Percentiles rank a stretch among this genome's conserved stretches.
These are phyloP conservation scores for Exobasidium rhododendri DNA, from an alignment of 1,284 basidiomycete species.

Conservation along the genomic window DNA sequence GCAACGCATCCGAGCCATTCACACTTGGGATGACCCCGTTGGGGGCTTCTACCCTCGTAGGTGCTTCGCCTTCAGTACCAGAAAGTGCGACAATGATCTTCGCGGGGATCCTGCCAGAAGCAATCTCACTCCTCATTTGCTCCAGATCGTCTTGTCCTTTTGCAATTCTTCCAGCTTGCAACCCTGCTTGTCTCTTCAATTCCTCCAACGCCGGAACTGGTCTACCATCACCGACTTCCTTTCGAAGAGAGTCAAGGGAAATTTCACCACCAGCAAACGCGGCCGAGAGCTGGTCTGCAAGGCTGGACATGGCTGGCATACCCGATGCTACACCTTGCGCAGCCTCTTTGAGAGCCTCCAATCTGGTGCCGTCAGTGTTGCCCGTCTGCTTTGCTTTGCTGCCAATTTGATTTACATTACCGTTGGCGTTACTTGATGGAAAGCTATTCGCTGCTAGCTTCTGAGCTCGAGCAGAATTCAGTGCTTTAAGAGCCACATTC, in stretches of 20 bases:
- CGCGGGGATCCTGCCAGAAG: conserved; percentile 14
- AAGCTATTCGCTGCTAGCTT: background rate
- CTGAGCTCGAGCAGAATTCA: background rate
- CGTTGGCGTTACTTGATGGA: background rate
- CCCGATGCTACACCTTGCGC: background rate
- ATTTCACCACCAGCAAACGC: conserved; percentile 2
- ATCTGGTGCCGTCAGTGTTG: background rate
- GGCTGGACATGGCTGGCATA: background rate
- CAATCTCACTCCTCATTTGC: conserved; percentile 9
- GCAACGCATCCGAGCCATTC: background rate
- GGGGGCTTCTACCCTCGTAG: background rate
- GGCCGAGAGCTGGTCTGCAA: conserved; percentile 1
- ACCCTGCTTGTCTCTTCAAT: conserved; percentile 3
- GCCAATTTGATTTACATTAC: background rate
- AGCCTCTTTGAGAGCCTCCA: background rate
- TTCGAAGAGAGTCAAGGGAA: background rate
- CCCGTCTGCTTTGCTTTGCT: background rate
- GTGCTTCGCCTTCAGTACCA: background rate
- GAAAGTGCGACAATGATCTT: conserved; percentile 10
- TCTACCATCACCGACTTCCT: conserved; percentile 1
- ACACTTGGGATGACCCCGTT: background rate
- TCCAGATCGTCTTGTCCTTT: background rate
- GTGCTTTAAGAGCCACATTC: background rate
- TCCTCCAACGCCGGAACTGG: conserved; percentile 10
- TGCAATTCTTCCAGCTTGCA: conserved; percentile 5